These are phyloP conservation scores for Trichoderma atroviride DNA, from an alignment of 2,329 filamentous ascomycete species.

Conservation along the genomic window DNA sequence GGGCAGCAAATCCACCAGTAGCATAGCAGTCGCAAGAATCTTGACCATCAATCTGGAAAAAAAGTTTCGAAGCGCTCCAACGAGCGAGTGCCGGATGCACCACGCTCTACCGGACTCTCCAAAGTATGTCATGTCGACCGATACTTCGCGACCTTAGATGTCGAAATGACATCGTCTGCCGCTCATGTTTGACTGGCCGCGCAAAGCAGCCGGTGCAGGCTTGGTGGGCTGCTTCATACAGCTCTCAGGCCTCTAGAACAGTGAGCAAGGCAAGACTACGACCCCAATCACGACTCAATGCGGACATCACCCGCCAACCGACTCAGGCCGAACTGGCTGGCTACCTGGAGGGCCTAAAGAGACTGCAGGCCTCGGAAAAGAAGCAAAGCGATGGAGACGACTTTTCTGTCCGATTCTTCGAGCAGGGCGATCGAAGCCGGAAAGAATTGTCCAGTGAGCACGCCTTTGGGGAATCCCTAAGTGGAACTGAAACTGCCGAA, in stretches of 20 bases:
- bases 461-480: constrained; percentile 46
- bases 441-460: constrained; percentile 44
- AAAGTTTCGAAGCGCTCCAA: constrained; percentile 17
- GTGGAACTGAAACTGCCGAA: constrained; percentile 41
- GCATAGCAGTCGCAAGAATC: constrained; percentile 9
- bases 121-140: constrained; percentile 43
- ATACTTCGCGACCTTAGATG: constrained; percentile 41
- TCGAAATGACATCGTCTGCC: constrained; percentile 43
- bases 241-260: constrained; percentile 37
- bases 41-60: neutral
- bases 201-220: constrained; percentile 35
- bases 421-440: constrained; percentile 46
- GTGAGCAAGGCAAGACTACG: constrained; percentile 30
- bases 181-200: constrained; percentile 41
- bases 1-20: constrained; percentile 11
- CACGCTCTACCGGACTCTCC: constrained; percentile 7
- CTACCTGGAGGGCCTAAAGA: constrained; percentile 36
- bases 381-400: constrained; percentile 29
- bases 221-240: constrained; percentile 41
- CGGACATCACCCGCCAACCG: constrained; percentile 33
- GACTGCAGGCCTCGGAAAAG: constrained; percentile 32
- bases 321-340: constrained; percentile 35
- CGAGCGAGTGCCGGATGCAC: constrained; percentile 26
- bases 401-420: constrained; percentile 51
- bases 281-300: constrained; percentile 28